These are phyloP conservation scores for Ensete ventricosum DNA, from an alignment of 176 grass and related monocot species.

Conservation along the genomic window DNA sequence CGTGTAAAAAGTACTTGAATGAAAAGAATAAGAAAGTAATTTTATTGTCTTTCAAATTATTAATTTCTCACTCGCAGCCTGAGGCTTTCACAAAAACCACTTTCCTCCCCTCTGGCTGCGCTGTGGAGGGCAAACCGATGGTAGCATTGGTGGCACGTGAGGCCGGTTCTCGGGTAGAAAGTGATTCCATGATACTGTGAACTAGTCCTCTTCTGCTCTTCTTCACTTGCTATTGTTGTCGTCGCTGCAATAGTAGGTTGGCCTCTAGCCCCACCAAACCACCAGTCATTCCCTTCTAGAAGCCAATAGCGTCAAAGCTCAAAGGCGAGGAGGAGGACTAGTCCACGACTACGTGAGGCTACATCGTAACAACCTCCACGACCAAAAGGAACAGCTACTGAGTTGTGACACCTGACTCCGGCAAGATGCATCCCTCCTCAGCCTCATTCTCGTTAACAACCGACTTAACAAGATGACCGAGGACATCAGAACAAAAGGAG, in stretches of 20 bases:
- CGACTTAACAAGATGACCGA: conserved; percentile 20
- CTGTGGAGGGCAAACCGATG: no score
- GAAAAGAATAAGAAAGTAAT: no score
- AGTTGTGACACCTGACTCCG: conserved; percentile 28
- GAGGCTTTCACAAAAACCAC: no score
- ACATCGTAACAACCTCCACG: not conserved
- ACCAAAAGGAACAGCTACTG: conserved; percentile 46
- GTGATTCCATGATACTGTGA: no score
- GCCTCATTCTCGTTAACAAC: not conserved
- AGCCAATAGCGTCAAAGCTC: conserved; percentile 9
- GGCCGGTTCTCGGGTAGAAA: no score
- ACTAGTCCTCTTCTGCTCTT: no score
- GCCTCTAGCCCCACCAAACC: not conserved
- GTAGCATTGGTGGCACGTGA: no score
- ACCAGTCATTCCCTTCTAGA: conserved; percentile 2
- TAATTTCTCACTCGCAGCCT: no score
- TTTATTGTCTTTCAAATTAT: no score
- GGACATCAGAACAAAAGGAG: conserved; percentile 30
- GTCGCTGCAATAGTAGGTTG: not conserved
- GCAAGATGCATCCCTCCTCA: conserved; percentile 15
- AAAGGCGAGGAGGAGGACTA: conserved; percentile 4
- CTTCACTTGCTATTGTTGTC: no score
- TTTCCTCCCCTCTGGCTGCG: no score
- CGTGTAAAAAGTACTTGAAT: no score
- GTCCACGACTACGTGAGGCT: not conserved